Conservation (phyloP, 768 basidiomycete genomes). For the Lactifluus pinguis region DNA sequence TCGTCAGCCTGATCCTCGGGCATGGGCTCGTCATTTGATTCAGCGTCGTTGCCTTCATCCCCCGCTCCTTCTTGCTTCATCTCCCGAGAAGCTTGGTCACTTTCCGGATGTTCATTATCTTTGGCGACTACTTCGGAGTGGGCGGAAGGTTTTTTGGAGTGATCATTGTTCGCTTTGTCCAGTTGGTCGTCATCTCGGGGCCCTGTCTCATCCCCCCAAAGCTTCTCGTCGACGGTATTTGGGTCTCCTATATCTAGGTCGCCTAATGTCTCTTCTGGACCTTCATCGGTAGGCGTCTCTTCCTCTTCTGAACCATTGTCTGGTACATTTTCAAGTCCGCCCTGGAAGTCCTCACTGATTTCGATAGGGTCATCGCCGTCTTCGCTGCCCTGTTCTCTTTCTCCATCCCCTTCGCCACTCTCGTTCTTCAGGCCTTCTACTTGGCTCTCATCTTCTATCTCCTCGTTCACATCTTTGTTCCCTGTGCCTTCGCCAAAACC, state of each 20-base stretch:
- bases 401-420: constrained; percentile 21
- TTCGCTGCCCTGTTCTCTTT: constrained; percentile 33
- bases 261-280: constrained; percentile 77
- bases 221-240: constrained; percentile 84
- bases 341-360: constrained; percentile 87
- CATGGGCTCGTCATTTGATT: constrained; percentile 25
- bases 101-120: constrained; percentile 40
- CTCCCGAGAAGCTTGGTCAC: constrained; percentile 28
- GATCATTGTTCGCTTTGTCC: constrained; percentile 53
- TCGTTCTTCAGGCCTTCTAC: constrained; percentile 86
- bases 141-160: constrained; percentile 39
- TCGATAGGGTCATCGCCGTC: constrained; percentile 71
- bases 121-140: constrained; percentile 73
- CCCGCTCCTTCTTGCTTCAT: constrained; percentile 24
- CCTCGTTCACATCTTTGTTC: constrained; percentile 79
- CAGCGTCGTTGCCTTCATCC: constrained; percentile 23
- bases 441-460: constrained; percentile 94
- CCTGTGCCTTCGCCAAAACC: constrained; percentile 88
- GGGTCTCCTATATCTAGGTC: constrained; percentile 79
- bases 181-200: constrained; percentile 44
- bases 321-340: constrained; percentile 74
- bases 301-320: constrained; percentile 48
- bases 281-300: constrained; percentile 37
- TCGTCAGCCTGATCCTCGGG: constrained; percentile 25
- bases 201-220: constrained; percentile 84